phyloP scores from a whole-genome alignment of 495 filamentous ascomycete genomes.

The Talaromyces thailandensis region DNA sequence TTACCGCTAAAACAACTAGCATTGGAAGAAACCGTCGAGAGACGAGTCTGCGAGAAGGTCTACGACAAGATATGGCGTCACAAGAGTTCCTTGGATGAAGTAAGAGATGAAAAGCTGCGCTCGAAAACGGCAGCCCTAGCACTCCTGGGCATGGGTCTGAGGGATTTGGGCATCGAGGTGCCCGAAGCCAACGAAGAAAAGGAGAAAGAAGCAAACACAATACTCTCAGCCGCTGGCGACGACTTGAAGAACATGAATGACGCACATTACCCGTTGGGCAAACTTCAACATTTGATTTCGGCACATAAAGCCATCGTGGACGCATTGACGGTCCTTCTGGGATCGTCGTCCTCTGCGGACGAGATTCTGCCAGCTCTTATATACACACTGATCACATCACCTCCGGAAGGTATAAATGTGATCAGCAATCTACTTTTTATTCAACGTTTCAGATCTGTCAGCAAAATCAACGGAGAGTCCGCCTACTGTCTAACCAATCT shows the following conservation, averaged over 20 bases:
- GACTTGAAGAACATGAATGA: slow-evolving; percentile 77
- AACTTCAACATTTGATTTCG: slow-evolving; percentile 79
- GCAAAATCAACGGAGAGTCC: slow-evolving; percentile 81
- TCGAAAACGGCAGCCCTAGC: slow-evolving; percentile 89
- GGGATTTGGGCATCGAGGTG: slow-evolving; percentile 72
- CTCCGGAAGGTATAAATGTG: slow-evolving; percentile 75
- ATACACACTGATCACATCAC: slow-evolving; percentile 85
- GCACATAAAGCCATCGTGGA: slow-evolving; percentile 94
- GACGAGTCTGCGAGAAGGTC: slow-evolving; percentile 74
- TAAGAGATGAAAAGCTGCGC: slow-evolving; percentile 86
- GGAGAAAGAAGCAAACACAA: slow-evolving; percentile 61
- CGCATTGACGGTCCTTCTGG: slow-evolving; percentile 60
- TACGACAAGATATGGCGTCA: slow-evolving; percentile 88
- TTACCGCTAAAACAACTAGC: slow-evolving; percentile 66
- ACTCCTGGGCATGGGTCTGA: slow-evolving; percentile 80
- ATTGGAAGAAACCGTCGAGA: slow-evolving; percentile 89
- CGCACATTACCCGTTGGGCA: slow-evolving; percentile 78
- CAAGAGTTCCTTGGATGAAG: slow-evolving; percentile 85
- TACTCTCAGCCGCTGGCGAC: slow-evolving; percentile 64
- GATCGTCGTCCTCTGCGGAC: slow-evolving; percentile 90
- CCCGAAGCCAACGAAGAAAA: slow-evolving; percentile 44
- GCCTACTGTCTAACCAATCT: slow-evolving; percentile 96
- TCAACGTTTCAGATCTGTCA: slow-evolving; percentile 81
- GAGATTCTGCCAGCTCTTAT: slow-evolving; percentile 96
- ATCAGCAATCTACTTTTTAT: slow-evolving; percentile 93